These are phyloP conservation scores for Stipa capillata DNA, from an alignment of 176 grass and related monocot genomes.

Conservation along the genomic window DNA sequence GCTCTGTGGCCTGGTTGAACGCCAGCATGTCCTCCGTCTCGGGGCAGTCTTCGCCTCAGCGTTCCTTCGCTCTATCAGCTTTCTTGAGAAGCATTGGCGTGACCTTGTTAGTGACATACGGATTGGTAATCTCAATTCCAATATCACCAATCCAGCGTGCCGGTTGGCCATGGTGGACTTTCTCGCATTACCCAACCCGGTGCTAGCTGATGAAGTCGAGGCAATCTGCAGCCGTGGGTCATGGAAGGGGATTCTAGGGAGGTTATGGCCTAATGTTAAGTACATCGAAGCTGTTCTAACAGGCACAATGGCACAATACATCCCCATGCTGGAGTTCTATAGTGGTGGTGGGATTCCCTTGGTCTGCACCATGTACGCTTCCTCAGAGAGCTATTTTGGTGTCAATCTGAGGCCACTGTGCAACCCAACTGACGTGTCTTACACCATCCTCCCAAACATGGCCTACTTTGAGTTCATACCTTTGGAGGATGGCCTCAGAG, in stretches of 20 bases:
- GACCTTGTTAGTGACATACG: conserved; percentile 65
- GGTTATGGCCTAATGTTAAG: conserved; percentile 62
- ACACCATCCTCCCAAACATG: conserved; percentile 79
- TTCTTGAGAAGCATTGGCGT: conserved; percentile 54
- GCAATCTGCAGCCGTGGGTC: conserved; percentile 37
- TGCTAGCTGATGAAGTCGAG: conserved; percentile 52
- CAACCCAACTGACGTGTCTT: conserved; percentile 44
- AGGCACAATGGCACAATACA: conserved; percentile 68
- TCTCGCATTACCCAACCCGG: conserved; percentile 32
- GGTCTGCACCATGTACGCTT: conserved; percentile 74
- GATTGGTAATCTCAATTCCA: conserved; percentile 35
- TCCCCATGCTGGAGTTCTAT: conserved; percentile 74
- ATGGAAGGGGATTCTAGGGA: conserved; percentile 55
- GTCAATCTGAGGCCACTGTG: conserved; percentile 58
- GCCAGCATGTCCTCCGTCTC: conserved; percentile 46
- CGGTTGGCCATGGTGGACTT: conserved; percentile 28
- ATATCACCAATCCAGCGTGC: conserved; percentile 35
- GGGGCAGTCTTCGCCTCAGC: conserved; percentile 71
- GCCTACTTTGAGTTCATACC: conserved; percentile 77
- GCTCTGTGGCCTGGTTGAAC: conserved; percentile 56
- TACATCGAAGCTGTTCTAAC: conserved; percentile 76
- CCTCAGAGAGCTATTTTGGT: conserved; percentile 63
- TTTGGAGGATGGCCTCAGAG: conserved; percentile 48
- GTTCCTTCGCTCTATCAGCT: conserved; percentile 66
- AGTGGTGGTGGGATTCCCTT: conserved; percentile 45